Evolutionary conservation across 148 eudicot species (phyloP).

Genomic region (Cornus controversa): DNA sequence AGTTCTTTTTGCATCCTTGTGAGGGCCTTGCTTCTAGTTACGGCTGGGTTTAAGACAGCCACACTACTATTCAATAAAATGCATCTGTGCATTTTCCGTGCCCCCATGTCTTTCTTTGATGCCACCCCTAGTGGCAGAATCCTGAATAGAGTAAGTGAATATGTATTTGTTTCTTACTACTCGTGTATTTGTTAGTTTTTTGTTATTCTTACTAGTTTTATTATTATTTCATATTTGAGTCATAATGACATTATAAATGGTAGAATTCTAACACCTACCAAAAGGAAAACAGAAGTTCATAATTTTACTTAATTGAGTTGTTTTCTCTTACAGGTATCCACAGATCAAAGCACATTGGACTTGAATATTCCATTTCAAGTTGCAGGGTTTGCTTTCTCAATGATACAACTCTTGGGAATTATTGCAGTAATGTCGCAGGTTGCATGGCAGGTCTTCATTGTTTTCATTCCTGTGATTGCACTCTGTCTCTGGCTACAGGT

Average conservation of each 20-base stretch:
- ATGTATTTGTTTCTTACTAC: not conserved
- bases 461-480: constrained; percentile 51
- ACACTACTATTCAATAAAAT: too few species aligned
- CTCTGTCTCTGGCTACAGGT: constrained; percentile 58
- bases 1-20: constrained; percentile 47
- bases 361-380: constrained; percentile 32
- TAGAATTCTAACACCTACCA: too few species aligned
- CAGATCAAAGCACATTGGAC: constrained; percentile 62
- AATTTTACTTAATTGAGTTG: not conserved
- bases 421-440: constrained; percentile 56
- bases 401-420: constrained; percentile 51
- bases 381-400: constrained; percentile 33
- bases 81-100: too few species aligned
- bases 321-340: constrained; percentile 46
- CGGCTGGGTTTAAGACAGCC: constrained; percentile 52
- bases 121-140: too few species aligned
- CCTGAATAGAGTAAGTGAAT: constrained; percentile 46
- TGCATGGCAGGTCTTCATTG: constrained; percentile 44
- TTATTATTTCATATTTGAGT: not conserved
- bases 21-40: constrained; percentile 39
- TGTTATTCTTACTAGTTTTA: too few species aligned
- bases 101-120: too few species aligned
- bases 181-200: not conserved
- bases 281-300: too few species aligned
- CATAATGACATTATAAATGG: not conserved